Conservation (phyloP, 2,329 filamentous ascomycete genomes). For the Fusarium sp. region DNA sequence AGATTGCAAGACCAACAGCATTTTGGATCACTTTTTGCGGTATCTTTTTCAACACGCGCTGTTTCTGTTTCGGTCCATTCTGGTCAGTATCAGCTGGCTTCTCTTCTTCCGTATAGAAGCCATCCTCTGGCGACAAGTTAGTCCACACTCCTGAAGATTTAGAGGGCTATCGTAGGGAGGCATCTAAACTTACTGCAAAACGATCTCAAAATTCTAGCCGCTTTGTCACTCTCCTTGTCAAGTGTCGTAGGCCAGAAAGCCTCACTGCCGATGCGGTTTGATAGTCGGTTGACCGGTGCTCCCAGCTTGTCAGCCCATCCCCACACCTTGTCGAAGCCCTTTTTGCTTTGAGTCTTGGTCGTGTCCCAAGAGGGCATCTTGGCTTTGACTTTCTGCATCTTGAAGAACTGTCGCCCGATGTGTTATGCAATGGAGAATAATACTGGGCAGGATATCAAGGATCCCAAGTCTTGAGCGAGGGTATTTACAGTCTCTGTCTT, state of each 20-base stretch:
- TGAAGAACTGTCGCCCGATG: accelerated
- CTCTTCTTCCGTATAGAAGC: constrained; percentile 63
- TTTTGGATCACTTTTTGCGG: constrained; percentile 72
- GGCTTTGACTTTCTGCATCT: constrained; percentile 56
- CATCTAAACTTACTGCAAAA: constrained; percentile 80
- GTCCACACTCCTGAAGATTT: accelerated
- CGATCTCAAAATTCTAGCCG: constrained; percentile 83
- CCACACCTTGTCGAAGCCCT: constrained; percentile 83
- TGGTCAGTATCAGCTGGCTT: constrained; percentile 34
- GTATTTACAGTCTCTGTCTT: neutral
- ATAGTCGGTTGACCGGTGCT: constrained; percentile 82
- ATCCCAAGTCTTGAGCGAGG: neutral
- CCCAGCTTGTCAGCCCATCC: constrained; percentile 67
- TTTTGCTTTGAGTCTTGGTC: constrained; percentile 70
- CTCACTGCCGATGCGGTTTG: constrained; percentile 84
- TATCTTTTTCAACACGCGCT: constrained; percentile 66
- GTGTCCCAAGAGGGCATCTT: constrained; percentile 65
- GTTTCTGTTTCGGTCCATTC: constrained; percentile 58
- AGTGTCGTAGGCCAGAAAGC: constrained; percentile 89
- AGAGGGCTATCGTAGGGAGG: accelerated
- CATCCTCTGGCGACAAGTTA: constrained; percentile 59
- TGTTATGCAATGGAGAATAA: accelerated
- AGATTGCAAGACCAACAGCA: constrained; percentile 78
- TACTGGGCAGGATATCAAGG: neutral
- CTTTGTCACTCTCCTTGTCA: constrained; percentile 92